These are phyloP conservation scores for Komagataella ulmi DNA, from an alignment of 805 yeast species.

Conservation along the genomic window DNA sequence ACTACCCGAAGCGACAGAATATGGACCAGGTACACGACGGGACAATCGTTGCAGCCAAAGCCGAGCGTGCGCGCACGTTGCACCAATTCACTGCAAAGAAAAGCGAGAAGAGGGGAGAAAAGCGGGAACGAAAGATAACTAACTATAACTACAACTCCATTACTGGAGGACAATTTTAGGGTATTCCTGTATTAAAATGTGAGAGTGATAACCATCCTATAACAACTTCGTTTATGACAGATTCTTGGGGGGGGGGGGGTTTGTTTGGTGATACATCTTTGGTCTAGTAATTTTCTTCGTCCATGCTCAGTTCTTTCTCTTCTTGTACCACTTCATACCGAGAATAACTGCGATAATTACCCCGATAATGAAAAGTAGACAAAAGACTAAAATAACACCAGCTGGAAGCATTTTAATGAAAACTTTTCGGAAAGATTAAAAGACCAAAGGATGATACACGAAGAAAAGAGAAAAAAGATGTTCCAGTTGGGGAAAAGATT, in stretches of 20 bases:
- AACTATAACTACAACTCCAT: background rate
- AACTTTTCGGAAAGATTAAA: background rate
- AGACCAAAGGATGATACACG: background rate
- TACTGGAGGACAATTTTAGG: background rate
- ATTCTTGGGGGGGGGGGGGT: slow-evolving; percentile 1
- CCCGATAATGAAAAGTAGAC: slow-evolving; percentile 34
- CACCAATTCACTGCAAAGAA: background rate
- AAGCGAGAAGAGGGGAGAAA: background rate
- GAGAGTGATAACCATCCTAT: background rate
- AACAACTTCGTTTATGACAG: background rate
- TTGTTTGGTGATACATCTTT: background rate
- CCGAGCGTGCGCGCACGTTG: background rate
- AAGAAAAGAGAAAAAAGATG: background rate
- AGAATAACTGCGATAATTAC: slow-evolving; percentile 15
- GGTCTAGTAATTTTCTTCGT: background rate
- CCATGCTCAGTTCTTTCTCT: slow-evolving; percentile 8
- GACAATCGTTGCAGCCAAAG: background rate
- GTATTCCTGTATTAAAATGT: background rate
- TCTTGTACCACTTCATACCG: slow-evolving; percentile 19
- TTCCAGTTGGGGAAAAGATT: background rate
- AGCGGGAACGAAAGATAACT: background rate
- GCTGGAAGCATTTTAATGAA: slow-evolving; percentile 37
- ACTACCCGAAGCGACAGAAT: background rate
- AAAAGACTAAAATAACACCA: slow-evolving; percentile 53
- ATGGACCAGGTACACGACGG: background rate